These are phyloP conservation scores for Casuarina cunninghamiana DNA, from an alignment of 306 rosid genomes.

Conservation along the genomic window DNA sequence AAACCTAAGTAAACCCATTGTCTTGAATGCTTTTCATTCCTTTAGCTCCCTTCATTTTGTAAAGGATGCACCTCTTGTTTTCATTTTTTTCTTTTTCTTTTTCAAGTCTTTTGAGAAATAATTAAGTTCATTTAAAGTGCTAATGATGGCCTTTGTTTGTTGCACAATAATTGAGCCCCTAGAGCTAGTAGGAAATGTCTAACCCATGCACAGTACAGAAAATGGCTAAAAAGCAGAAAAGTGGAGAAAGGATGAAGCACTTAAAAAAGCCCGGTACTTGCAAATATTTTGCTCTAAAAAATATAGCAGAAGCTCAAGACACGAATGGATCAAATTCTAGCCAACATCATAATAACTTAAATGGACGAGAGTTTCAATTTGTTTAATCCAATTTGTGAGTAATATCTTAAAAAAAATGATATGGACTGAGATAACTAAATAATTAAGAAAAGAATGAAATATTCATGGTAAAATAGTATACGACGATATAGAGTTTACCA, in stretches of 20 bases:
- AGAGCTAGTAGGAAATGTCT: neutral
- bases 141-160: neutral
- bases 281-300: neutral
- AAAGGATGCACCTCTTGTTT: neutral
- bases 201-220: neutral
- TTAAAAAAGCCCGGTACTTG: no score
- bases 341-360: neutral
- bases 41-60: neutral
- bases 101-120: neutral
- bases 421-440: neutral
- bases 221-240: neutral
- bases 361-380: neutral
- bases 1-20: no score
- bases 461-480: neutral
- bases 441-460: neutral
- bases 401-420: neutral
- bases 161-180: neutral
- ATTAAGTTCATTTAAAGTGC: neutral
- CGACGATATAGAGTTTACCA: slow-evolving; percentile 46
- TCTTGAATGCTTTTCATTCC: neutral
- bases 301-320: neutral
- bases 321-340: neutral
- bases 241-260: neutral
- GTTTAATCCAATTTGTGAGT: no score
- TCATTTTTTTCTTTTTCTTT: no score